Evolutionary conservation across 768 basidiomycete genomes (phyloP), one percentile per base, ranked within the genome.

Genomic region (Hericium rajendrae): DNA sequence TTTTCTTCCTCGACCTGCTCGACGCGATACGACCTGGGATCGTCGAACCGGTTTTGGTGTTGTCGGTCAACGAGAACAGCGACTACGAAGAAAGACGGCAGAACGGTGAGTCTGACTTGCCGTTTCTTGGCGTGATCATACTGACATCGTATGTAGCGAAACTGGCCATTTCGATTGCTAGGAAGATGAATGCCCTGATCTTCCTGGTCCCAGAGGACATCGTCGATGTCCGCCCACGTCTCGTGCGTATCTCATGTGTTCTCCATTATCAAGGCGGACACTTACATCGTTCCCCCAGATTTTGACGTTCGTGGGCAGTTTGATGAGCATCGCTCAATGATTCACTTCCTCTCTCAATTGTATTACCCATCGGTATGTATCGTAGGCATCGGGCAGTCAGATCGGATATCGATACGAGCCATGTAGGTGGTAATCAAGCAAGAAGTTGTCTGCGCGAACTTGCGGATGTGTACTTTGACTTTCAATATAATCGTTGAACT

Each of bases 151-250:
- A 18, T 57, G 8, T 61, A 97, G 94, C 94, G 15, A 97, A 97
- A 81, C 72, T 97, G 61, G 95, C 93, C 8, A 97, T 98, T 64
- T 97, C 95, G 2, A 97, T 98, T 64, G 94, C 95, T n/a, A 80
- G 95, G 67, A 98, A 98, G 80, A 86, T 94, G 86, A 91, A 92
- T 55, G 91, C 91, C 4, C 72, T 97, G 64, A 97, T 97, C 65
- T 97, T 97, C 80, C 74, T 98, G 58, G 95, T 97, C 0, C 94
- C 95, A 0, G 95, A 98, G 67, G 94, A 94, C 72, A 94, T 97
- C 64, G 93, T 98, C 38, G 94, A 97, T 69, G 81, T 97, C 59
- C 85, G 95, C 46, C 84, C 93, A 37, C 84, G 91, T 58, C 77
- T 97, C 69, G 93, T 95, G 68, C 18, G 32, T 38, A 28, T 57